Conservation (phyloP, 1,284 basidiomycete species). For the Trichosporon faecale region DNA sequence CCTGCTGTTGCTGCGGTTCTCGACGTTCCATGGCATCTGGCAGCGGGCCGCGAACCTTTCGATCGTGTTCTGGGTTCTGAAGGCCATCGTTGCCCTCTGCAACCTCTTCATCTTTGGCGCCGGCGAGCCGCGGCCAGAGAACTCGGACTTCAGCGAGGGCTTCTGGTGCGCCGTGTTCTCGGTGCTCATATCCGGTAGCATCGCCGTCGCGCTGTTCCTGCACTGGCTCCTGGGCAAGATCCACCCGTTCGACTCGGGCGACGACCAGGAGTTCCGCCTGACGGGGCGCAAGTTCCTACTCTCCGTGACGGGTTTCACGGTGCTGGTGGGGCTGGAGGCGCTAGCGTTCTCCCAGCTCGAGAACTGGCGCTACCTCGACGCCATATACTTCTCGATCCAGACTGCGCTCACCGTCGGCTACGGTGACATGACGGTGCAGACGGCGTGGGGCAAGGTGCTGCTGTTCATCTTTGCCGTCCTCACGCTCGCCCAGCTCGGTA, state of each 20-base stretch:
- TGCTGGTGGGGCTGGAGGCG: constrained; percentile 45
- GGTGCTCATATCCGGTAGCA: constrained; percentile 47
- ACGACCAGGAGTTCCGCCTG: constrained; percentile 38
- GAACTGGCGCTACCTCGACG: constrained; percentile 46
- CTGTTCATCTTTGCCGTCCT: constrained; percentile 52
- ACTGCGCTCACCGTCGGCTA: constrained; percentile 49
- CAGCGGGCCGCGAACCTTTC: constrained; percentile 33
- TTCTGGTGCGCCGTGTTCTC: constrained; percentile 55
- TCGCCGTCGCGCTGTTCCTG: constrained; percentile 43
- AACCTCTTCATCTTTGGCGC: constrained; percentile 49
- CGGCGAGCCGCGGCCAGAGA: constrained; percentile 33
- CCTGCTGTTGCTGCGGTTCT: constrained; percentile 53
- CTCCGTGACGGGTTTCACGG: constrained; percentile 50
- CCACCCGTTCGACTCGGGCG: constrained; percentile 22
- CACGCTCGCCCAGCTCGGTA: constrained; percentile 52
- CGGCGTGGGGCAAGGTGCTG: constrained; percentile 45
- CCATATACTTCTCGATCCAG: constrained; percentile 37
- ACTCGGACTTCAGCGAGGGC: constrained; percentile 47
- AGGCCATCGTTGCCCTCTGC: constrained; percentile 50
- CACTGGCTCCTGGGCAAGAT: constrained; percentile 48
- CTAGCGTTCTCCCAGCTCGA: constrained; percentile 46
- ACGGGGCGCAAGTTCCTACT: constrained; percentile 53
- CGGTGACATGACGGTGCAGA: constrained; percentile 44
- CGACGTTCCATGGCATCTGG: constrained; percentile 31
- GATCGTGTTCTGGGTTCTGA: constrained; percentile 52